Base-by-base conservation (phyloP, 345 rosid species). In the Gossypium anomalum region DNA sequence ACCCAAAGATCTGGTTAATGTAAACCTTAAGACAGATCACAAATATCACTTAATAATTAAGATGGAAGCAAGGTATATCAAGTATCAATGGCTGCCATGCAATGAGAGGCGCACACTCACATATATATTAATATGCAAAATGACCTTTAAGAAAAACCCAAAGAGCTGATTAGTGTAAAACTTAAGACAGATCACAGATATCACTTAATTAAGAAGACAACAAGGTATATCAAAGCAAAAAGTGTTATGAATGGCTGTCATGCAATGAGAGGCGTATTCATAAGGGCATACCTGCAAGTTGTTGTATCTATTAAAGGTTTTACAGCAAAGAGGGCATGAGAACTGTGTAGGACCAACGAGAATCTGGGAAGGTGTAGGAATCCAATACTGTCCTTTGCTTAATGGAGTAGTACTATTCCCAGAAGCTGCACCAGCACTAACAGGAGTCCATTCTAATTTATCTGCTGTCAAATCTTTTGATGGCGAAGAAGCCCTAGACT, bases 291-390 rank as follows among this genome's bases (percentile, higher is more conserved):
- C 92, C 92, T 88, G 92, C 77, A 86, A 77, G 78, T 88, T 86
- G 76, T 87, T 88, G 81, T 86, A 81, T 77, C 92, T 84, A 77
- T 83, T 88, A 70, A 88, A 88, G 85, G 83, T 83, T 68, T 88
- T 88, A 73, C 29, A 43, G 80, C 90, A 88, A 78, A 85, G 77
- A 48, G 89, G 82, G 75, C 90, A 88, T 44, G 92, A 78, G 74
- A 86, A 88, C 71, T 83, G 90, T 10, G 82, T 82, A 43, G 90
- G 90, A 67, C 92, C 92, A 71, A 81, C 64, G 61, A 88, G 89
- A 80, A 87, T 88, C 86, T 88, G 90, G 61, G 87, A 70, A 70
- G 86, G 85, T 11, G 89, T 83, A 52, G 92, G 92, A 69, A 88
- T 87, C 92, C 92, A 88, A 66, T 79, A 87, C 71, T 83, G 81